Evolutionary conservation across 805 yeast genomes (phyloP).

Genomic region (Maudiozyma barnettii): DNA sequence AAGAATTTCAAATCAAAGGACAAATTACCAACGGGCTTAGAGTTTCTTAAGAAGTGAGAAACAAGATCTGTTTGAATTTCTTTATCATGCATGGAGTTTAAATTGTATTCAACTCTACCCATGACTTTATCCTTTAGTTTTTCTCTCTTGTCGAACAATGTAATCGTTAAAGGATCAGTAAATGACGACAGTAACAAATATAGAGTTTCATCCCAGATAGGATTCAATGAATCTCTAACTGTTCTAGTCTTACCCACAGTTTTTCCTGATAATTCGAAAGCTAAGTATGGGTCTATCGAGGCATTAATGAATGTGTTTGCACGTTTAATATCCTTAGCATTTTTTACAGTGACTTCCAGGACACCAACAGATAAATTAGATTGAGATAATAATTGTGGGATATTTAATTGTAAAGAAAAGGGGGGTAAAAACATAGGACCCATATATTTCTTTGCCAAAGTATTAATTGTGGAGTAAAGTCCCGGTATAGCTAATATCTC

Average conservation of each 20-base stretch:
- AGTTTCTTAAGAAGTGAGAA: constrained; percentile 64
- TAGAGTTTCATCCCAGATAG: constrained; percentile 78
- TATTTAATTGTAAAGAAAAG: constrained; percentile 83
- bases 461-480: constrained; percentile 66
- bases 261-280: constrained; percentile 50
- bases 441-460: constrained; percentile 73
- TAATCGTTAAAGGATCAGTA: constrained; percentile 71
- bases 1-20: constrained; percentile 61
- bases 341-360: constrained; percentile 54
- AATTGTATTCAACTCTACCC: constrained; percentile 67
- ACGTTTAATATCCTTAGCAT: constrained; percentile 61
- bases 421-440: constrained; percentile 89
- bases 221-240: constrained; percentile 56
- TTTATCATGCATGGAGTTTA: constrained; percentile 53
- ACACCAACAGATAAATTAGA: constrained; percentile 85
- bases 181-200: constrained; percentile 62
- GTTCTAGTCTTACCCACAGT: constrained; percentile 61
- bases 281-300: constrained; percentile 84
- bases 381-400: constrained; percentile 85
- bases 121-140: constrained; percentile 64
- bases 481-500: constrained; percentile 87
- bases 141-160: constrained; percentile 66
- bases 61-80: constrained; percentile 40
- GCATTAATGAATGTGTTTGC: constrained; percentile 57
- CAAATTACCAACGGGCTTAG: constrained; percentile 72